These are phyloP conservation scores for Nothomitra cinnamomea DNA, from an alignment of 2,329 filamentous ascomycete species.

Conservation along the genomic window DNA sequence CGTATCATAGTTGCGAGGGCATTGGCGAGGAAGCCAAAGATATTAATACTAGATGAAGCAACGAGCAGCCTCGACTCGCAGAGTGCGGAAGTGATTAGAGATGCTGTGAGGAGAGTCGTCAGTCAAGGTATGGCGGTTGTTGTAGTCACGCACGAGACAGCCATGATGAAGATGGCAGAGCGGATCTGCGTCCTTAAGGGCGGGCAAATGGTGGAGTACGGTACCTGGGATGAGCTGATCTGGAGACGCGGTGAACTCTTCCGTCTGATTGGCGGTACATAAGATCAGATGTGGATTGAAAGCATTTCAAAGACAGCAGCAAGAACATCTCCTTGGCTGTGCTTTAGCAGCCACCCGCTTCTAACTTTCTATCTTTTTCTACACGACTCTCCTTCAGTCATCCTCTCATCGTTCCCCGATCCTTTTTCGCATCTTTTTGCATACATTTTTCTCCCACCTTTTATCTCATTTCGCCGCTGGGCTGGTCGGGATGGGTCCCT, in stretches of 20 bases:
- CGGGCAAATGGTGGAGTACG: conserved; percentile 48
- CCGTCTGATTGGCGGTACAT: background rate
- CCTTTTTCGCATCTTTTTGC: background rate
- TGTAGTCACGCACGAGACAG: conserved; percentile 62
- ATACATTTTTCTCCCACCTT: too few relatives aligned
- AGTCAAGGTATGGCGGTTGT: conserved; percentile 46
- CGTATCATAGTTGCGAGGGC: conserved; percentile 67
- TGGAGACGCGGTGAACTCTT: background rate
- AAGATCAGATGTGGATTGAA: background rate
- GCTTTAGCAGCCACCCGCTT: background rate
- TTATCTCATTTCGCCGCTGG: too few relatives aligned
- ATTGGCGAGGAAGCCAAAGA: conserved; percentile 48
- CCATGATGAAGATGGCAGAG: conserved; percentile 77
- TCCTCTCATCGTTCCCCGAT: background rate
- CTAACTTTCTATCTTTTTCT: background rate
- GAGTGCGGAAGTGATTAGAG: conserved; percentile 45
- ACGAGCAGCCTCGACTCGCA: conserved; percentile 64
- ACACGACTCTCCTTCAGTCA: background rate
- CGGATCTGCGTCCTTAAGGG: conserved; percentile 55
- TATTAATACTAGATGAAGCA: conserved; percentile 75
- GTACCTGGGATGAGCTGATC: conserved; percentile 45
- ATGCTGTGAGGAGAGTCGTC: conserved; percentile 41
- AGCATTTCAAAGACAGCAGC: background rate
- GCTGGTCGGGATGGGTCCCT: too few relatives aligned
- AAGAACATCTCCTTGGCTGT: background rate